Evolutionary conservation across 2,329 filamentous ascomycete species (phyloP), one percentile per base, ranked within the genome.

Genomic region (Ophiostoma ips): DNA sequence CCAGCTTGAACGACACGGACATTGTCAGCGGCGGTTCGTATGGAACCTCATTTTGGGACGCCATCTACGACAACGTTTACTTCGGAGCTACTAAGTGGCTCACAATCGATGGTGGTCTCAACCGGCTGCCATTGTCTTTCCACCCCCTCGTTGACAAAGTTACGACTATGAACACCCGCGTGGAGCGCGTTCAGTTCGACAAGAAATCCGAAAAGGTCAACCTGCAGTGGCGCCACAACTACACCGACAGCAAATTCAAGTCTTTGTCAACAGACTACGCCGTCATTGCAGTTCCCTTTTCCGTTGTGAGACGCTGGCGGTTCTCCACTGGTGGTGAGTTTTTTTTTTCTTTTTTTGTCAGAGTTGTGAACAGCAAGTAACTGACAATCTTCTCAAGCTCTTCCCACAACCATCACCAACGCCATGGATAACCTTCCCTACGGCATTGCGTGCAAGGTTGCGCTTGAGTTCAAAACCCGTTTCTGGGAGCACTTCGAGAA

Each of bases 401-500:
- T 44, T n/a, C 41, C 41, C 15, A 31, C 41, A 1, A 44, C 41
- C 8, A 44, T 44, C 15, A 11, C 15, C 10, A 44, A 44, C 24
- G 41, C 41, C 11, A 44, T 44, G 16, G 41, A 44, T 3, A 44
- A 44, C n/a, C 41, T 44, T 12, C 41, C 41, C 10, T 44, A 44
- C 24, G 41, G 24, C 15, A 18, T 31, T 33, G 41, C 41, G 11
- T 44, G 41, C 28, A 44, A 44, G 24, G 41, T 44, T 30, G 41
- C 41, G 15, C 28, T 44, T 5, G 41, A 44, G n/a, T 44, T 44
- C 41, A 44, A 44, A 15, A 44, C 41, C 8, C 41, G 41, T 12
- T 44, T 44, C 41, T 44, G 41, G 41, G 41, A 44, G 24, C 41
- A 44, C 41, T 44, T 15, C 13, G n/a, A 44, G 28, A 44, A 44